Evolutionary conservation across 371 early-diverging fungal species (phyloP).

Genomic region (Funneliformis caledonium): DNA sequence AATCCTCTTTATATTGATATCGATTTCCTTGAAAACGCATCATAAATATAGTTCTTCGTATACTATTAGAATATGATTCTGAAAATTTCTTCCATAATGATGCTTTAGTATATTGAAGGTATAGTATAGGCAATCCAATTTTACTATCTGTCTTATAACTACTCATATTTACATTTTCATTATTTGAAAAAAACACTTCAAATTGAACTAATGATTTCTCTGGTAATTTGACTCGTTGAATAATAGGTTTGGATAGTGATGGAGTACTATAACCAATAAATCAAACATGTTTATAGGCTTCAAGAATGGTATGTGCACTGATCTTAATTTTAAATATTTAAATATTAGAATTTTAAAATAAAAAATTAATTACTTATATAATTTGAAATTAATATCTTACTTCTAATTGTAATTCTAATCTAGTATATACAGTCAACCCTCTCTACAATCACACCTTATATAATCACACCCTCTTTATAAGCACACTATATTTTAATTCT

Average conservation of each 20-base stretch:
- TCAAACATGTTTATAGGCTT: background rate
- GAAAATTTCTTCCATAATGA: background rate
- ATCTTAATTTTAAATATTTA: background rate
- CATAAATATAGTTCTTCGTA: background rate
- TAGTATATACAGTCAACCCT: background rate
- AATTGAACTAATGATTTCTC: background rate
- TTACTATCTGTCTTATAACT: background rate
- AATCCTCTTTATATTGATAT: slow-evolving; percentile 1
- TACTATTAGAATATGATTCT: background rate
- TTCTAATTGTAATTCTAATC: background rate
- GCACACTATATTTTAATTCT: too few relatives aligned
- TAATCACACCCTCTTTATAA: too few relatives aligned
- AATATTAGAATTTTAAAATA: background rate
- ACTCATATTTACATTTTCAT: slow-evolving; percentile 2
- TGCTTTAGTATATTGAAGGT: background rate
- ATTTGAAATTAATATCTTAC: background rate
- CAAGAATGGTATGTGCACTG: background rate
- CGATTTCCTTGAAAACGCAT: background rate
- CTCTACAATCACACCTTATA: too few relatives aligned
- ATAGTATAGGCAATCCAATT: background rate
- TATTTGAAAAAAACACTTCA: slow-evolving; percentile 3
- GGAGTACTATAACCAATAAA: background rate
- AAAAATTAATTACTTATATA: too few relatives aligned
- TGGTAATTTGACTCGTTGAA: background rate
- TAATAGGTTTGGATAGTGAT: background rate